These are phyloP conservation scores for Phlebiopsis flavidoalba DNA, from an alignment of 768 basidiomycete genomes.

Conservation along the genomic window DNA sequence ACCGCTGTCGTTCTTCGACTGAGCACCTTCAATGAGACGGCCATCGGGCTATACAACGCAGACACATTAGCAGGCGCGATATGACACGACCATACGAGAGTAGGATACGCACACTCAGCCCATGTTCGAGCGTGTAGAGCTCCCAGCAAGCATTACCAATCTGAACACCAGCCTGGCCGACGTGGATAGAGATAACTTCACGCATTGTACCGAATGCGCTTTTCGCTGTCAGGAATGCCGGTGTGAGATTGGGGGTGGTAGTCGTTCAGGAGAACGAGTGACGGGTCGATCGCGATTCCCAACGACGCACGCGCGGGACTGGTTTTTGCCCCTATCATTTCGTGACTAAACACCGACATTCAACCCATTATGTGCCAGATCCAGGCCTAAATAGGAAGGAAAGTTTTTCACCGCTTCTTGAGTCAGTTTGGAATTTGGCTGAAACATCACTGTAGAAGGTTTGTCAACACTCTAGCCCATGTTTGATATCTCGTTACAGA, in stretches of 20 bases:
- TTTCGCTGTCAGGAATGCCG: neutral
- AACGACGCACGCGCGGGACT: too few relatives aligned
- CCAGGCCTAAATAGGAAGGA: too few relatives aligned
- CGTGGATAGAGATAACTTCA: slow-evolving; percentile 94
- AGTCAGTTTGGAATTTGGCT: too few relatives aligned
- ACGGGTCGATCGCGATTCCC: neutral
- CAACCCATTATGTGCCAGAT: too few relatives aligned
- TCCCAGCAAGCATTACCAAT: slow-evolving; percentile 99
- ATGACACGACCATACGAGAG: neutral
- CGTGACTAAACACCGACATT: too few relatives aligned
- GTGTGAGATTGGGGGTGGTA: neutral
- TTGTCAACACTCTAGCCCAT: too few relatives aligned
- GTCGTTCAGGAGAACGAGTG: neutral
- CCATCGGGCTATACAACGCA: slow-evolving; percentile 71
- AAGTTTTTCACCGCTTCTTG: too few relatives aligned
- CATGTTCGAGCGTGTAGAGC: slow-evolving; percentile 97
- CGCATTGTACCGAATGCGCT: slow-evolving; percentile 47
- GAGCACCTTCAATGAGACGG: slow-evolving; percentile 70
- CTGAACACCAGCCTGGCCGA: slow-evolving; percentile 95
- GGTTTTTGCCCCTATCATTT: too few relatives aligned
- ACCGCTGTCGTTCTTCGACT: slow-evolving; percentile 69
- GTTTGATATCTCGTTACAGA: too few relatives aligned
- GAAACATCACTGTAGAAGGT: too few relatives aligned
- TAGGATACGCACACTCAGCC: slow-evolving; percentile 70
- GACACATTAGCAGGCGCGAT: neutral